A percentile compares a stretch with the other conserved stretches of the same genome.
Evolutionary conservation across 768 basidiomycete species (phyloP).

Genomic region (Amanita polypyramis): DNA sequence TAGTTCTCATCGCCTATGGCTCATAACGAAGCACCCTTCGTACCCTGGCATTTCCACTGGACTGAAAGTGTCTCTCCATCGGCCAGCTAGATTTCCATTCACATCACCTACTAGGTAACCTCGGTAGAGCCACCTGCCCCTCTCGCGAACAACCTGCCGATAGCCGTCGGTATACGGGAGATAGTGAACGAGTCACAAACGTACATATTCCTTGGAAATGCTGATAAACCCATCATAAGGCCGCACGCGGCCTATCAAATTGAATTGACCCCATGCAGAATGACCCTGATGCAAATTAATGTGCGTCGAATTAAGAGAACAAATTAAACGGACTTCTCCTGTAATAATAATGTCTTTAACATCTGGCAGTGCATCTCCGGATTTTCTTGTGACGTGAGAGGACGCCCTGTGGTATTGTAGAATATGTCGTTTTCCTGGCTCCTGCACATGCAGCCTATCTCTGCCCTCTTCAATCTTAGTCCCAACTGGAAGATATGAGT

Average conservation of each 20-base stretch:
- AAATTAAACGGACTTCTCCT: constrained; percentile 47
- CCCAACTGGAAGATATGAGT: constrained; percentile 48
- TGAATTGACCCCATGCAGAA: constrained; percentile 88
- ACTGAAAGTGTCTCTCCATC: constrained; percentile 82
- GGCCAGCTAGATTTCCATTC: constrained; percentile 65
- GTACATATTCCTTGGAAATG: constrained; percentile 78
- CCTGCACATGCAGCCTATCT: constrained; percentile 36
- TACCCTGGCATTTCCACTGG: constrained; percentile 56
- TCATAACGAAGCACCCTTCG: constrained; percentile 81
- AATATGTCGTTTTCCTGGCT: constrained; percentile 25
- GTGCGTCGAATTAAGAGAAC: not conserved
- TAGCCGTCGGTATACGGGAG: constrained; percentile 2
- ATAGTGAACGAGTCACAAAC: constrained; percentile 12
- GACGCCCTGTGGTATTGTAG: constrained; percentile 22
- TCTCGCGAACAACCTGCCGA: constrained; percentile 49
- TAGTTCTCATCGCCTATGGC: constrained; percentile 32
- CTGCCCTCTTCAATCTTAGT: constrained; percentile 37
- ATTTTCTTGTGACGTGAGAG: constrained; percentile 1
- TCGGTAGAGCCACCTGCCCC: constrained; percentile 81
- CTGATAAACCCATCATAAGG: constrained; percentile 74
- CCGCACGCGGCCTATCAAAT: constrained; percentile 67
- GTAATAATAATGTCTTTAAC: constrained; percentile 58
- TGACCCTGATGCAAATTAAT: constrained; percentile 48
- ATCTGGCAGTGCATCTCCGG: constrained; percentile 10
- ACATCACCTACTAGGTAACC: constrained; percentile 68